phyloP scores from a whole-genome alignment of 2,329 filamentous ascomycete species.

The Herpotrichia juniperi region DNA sequence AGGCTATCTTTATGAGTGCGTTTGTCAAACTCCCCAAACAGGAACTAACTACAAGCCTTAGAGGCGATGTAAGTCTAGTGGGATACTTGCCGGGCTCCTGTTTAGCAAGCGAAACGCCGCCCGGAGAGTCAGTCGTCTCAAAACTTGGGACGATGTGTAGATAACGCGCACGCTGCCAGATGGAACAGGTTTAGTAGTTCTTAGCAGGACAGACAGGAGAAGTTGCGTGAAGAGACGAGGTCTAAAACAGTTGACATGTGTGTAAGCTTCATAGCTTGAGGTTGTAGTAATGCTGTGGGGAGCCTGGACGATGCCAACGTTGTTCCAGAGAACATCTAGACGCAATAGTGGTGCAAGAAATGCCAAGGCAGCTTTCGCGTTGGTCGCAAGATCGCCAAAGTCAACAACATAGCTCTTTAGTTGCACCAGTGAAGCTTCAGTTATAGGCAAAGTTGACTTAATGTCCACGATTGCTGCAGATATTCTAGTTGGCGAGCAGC shows the following conservation, averaged over 20 bases:
- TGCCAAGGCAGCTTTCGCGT: not conserved
- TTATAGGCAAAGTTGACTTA: slow-evolving; percentile 27
- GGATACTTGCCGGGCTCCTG: slow-evolving; percentile 5
- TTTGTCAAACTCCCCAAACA: slow-evolving; percentile 14
- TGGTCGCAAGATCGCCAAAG: slow-evolving; percentile 41
- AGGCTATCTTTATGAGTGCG: slow-evolving; percentile 9
- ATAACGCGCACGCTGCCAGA: slow-evolving; percentile 29
- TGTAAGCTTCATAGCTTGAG: slow-evolving; percentile 41
- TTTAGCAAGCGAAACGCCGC: slow-evolving; percentile 17
- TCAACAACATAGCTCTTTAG: slow-evolving; percentile 40
- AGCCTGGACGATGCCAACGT: slow-evolving; percentile 33
- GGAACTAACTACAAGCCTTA: slow-evolving; percentile 24
- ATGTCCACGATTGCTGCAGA: slow-evolving; percentile 54
- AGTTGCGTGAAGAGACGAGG: slow-evolving; percentile 43
- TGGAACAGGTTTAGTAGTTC: slow-evolving; percentile 25
- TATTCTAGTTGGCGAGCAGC: slow-evolving; percentile 53
- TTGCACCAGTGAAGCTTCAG: slow-evolving; percentile 30
- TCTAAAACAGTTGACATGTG: slow-evolving; percentile 44
- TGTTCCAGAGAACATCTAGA: slow-evolving; percentile 47
- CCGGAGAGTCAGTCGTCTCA: slow-evolving; percentile 3
- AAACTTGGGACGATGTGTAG: slow-evolving; percentile 15
- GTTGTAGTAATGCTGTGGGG: slow-evolving; percentile 19
- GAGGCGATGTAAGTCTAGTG: slow-evolving; percentile 16
- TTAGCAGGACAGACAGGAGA: slow-evolving; percentile 33
- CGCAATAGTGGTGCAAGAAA: slow-evolving; percentile 36